Evolutionary conservation across 2,329 filamentous ascomycete species (phyloP).

Genomic region (Stagonosporopsis chrysanthemi): DNA sequence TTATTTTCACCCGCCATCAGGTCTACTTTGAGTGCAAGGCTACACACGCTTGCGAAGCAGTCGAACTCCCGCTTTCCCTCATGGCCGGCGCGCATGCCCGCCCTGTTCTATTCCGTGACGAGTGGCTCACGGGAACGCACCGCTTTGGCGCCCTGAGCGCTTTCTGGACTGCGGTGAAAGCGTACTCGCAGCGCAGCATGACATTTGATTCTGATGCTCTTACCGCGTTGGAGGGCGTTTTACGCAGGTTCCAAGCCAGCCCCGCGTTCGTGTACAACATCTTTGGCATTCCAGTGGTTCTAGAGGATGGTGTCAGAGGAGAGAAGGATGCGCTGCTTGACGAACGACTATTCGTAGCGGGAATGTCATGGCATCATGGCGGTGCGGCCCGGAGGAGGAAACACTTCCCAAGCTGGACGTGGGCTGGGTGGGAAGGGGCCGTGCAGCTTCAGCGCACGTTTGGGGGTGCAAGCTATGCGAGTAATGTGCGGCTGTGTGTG

Average conservation of each 20-base stretch:
- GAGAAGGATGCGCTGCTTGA: constrained; percentile 7
- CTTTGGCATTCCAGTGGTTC: constrained; percentile 10
- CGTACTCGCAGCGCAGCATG: constrained; percentile 15
- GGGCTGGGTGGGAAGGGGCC: constrained; percentile 18
- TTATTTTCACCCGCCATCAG: constrained; percentile 24
- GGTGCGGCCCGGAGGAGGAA: constrained; percentile 3
- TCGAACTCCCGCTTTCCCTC: constrained; percentile 11
- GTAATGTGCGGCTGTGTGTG: constrained; percentile 11
- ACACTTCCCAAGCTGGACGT: constrained; percentile 22
- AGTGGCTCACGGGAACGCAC: constrained; percentile 9
- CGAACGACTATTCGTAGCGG: constrained; percentile 3
- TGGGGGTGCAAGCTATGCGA: constrained; percentile 1
- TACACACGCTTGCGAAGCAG: constrained; percentile 19
- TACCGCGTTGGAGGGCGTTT: constrained; percentile 11
- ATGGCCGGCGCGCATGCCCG: constrained; percentile 5
- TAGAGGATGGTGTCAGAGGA: not conserved
- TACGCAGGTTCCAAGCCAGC: constrained; percentile 11
- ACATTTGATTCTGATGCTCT: constrained; percentile 14
- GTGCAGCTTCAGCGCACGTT: constrained; percentile 11
- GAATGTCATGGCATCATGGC: constrained; percentile 7
- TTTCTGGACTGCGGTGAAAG: constrained; percentile 9
- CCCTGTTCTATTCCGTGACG: constrained; percentile 11
- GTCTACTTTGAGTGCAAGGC: constrained; percentile 27
- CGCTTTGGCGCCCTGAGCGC: constrained; percentile 8
- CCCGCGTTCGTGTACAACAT: constrained; percentile 15